Percentiles rank a stretch among this genome's conserved stretches.
phyloP scores from a whole-genome alignment of 1,284 basidiomycete species.

The Porogramme epimiltina region DNA sequence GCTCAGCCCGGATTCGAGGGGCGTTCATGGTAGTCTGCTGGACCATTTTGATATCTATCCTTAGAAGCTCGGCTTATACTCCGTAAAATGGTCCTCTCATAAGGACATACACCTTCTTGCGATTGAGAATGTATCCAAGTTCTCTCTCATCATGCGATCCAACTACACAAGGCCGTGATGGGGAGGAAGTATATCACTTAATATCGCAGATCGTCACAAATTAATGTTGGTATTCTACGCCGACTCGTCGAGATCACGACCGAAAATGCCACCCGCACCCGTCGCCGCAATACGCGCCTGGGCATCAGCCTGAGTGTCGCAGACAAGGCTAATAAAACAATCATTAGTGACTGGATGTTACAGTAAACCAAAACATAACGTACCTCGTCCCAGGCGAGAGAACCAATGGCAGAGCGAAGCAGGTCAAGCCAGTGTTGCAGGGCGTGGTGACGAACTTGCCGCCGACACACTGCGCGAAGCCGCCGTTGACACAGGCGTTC shows the following conservation, averaged over 20 bases:
- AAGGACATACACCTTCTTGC: too few species aligned
- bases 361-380: not conserved
- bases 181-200: too few species aligned
- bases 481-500: slow-evolving; percentile 37
- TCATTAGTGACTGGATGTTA: slow-evolving; percentile 19
- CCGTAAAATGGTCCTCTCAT: too few species aligned
- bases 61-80: too few species aligned
- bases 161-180: too few species aligned
- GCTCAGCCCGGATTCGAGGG: too few species aligned
- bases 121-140: too few species aligned
- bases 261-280: slow-evolving; percentile 40
- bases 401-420: slow-evolving; percentile 50
- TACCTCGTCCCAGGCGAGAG: slow-evolving; percentile 45
- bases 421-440: slow-evolving; percentile 38
- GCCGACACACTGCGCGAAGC: slow-evolving; percentile 42
- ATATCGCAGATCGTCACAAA: too few species aligned
- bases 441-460: slow-evolving; percentile 37
- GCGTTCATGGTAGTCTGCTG: too few species aligned
- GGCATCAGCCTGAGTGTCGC: slow-evolving; percentile 51
- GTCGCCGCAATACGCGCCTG: slow-evolving; percentile 48
- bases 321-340: slow-evolving; percentile 27
- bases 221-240: not conserved
- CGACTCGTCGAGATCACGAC: slow-evolving; percentile 19
- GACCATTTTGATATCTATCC: too few species aligned
- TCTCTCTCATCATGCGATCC: too few species aligned